phyloP scores from a whole-genome alignment of 768 basidiomycete genomes.

The Scleroderma citrinum region DNA sequence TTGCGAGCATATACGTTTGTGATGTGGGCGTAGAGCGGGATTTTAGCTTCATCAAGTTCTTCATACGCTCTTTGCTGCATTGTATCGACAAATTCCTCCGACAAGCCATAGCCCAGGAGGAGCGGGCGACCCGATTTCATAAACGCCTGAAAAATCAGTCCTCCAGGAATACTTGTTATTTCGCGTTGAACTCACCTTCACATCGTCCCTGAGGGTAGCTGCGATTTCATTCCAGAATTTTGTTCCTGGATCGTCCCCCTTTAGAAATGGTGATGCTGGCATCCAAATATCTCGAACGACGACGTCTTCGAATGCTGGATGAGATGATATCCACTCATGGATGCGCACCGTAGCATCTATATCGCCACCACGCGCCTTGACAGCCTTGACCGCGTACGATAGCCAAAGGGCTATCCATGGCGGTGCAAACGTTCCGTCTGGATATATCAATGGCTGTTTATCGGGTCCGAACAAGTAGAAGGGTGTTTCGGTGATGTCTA shows the following conservation, averaged over 20 bases:
- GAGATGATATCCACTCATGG: conserved; percentile 45
- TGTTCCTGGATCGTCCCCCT: conserved; percentile 15
- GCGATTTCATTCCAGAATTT: conserved; percentile 40
- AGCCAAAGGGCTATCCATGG: conserved; percentile 66
- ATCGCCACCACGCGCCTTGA: conserved; percentile 51
- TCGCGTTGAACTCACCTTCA: conserved; percentile 35
- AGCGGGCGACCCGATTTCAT: conserved; percentile 61
- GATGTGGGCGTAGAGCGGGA: conserved; percentile 47
- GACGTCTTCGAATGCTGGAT: conserved; percentile 54
- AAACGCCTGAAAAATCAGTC: conserved; percentile 45
- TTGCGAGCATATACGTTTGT: conserved; percentile 54
- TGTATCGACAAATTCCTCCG: conserved; percentile 46
- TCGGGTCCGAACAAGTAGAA: conserved; percentile 54
- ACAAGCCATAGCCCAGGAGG: conserved; percentile 56
- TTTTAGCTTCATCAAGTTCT: conserved; percentile 46
- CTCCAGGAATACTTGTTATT: background rate
- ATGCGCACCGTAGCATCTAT: conserved; percentile 57
- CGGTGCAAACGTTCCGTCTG: conserved; percentile 36
- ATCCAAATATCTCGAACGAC: conserved; percentile 57
- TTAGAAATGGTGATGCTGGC: conserved; percentile 49
- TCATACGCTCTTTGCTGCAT: conserved; percentile 45
- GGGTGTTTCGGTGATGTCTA: conserved; percentile 64
- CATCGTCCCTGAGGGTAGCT: conserved; percentile 48
- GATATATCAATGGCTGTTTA: conserved; percentile 37
- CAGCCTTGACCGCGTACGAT: conserved; percentile 45